Percentiles rank a stretch among this genome's conserved stretches.
These are phyloP conservation scores for Aspergillus awamori DNA, from an alignment of 2,329 filamentous ascomycete genomes.

Conservation along the genomic window DNA sequence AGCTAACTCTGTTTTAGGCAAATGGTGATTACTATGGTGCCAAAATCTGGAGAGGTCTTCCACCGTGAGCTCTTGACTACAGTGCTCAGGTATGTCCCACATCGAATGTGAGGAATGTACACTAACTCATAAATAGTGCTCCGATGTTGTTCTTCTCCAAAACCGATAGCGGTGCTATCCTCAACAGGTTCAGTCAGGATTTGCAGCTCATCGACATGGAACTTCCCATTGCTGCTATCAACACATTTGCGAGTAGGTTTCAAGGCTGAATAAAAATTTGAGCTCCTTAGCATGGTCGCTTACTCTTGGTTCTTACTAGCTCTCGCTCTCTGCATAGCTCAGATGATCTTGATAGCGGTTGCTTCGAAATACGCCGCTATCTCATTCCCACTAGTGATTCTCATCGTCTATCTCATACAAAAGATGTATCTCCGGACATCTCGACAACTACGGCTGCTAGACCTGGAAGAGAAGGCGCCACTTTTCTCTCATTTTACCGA, in stretches of 20 bases:
- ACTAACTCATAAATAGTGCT: constrained; percentile 27
- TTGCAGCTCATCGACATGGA: constrained; percentile 49
- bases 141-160: constrained; percentile 49
- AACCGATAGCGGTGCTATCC: constrained; percentile 45
- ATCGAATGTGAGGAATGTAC: constrained; percentile 26
- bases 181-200: constrained; percentile 51
- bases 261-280: background rate
- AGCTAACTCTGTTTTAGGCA: constrained; percentile 36
- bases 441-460: constrained; percentile 61
- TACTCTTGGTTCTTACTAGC: constrained; percentile 10
- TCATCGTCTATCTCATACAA: constrained; percentile 55
- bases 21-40: constrained; percentile 58
- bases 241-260: constrained; percentile 40
- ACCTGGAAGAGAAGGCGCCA: constrained; percentile 64
- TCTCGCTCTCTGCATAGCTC: constrained; percentile 44
- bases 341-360: constrained; percentile 54
- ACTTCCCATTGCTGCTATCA: constrained; percentile 45
- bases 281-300: background rate
- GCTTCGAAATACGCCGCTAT: constrained; percentile 53
- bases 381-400: constrained; percentile 54
- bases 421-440: constrained; percentile 64
- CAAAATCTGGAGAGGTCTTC: constrained; percentile 54
- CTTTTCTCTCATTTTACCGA: constrained; percentile 62
- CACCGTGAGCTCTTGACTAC: constrained; percentile 53
- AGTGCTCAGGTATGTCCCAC: constrained; percentile 45